Base-by-base conservation (phyloP, 202 grass and related monocot genomes). In the Schoenoplectus tabernaemontani region DNA sequence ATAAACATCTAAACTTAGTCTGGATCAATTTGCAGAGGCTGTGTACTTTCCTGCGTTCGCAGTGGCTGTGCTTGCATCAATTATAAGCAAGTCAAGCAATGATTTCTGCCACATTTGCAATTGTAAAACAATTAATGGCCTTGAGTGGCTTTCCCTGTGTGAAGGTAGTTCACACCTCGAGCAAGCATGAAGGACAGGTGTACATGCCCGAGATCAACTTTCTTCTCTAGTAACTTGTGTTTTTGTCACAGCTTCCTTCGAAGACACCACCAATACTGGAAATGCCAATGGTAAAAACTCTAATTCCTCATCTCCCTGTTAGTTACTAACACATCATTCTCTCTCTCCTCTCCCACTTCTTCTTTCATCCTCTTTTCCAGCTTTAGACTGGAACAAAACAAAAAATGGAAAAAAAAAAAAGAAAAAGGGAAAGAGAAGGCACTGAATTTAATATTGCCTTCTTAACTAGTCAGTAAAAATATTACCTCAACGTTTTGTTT, bases 121-220 rank as follows among this genome's bases (percentile, higher is more conserved):
- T 97, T 66, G 79, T 97, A 13, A 89, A 84, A 44, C 90, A 93
- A 80, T 92, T 91, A 0, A 58, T 90, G 53, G 88, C 91, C 0
- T 89, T 97, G 1, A 89, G 93, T 3, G 93, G 91, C 78, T 78
- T 97, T 71, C 94, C 94, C 2, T 81, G 91, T 60, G 94, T 97
- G 8, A 84, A 50, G 10, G 89, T 93, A 63, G 81, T 91, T 69
- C 94, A 97, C 74, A 97, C 93, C 76, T 97, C 93, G 0, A 54
- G 67, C 44, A 87, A 93, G 68, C 88, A 93, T 9, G 87, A 97
- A 78, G 94, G 94, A 19, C 94, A 97, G 59, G 94, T 97, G 3
- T 97, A 97, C 56, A 91, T 97, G 54, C 93, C 93, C 13, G 93
- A 97, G 73, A 87, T 97, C 66, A 97, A 93, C 62, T 97, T 90